Conservation (phyloP, 1,284 basidiomycete genomes). For the Xerocomus cyaneibrunnescens region DNA sequence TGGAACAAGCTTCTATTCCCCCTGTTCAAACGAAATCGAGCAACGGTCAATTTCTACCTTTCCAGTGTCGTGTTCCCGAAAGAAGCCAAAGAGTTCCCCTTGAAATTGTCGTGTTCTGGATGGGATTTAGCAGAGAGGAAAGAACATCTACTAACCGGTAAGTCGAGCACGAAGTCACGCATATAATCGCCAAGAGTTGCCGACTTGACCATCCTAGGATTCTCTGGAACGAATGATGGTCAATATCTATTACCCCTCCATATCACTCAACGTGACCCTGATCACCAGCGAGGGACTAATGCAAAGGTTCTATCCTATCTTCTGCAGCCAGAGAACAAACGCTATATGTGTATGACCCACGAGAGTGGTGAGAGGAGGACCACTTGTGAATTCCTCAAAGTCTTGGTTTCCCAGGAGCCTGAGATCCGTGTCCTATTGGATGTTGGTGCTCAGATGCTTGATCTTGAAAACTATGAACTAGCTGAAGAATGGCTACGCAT, state of each 20-base stretch:
- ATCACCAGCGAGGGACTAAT: conserved; percentile 47
- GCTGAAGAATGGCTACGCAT: conserved; percentile 42
- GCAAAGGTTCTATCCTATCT: conserved; percentile 48
- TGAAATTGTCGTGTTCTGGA: conserved; percentile 47
- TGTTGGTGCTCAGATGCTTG: conserved; percentile 58
- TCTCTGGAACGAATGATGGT: conserved; percentile 59
- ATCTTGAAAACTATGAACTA: conserved; percentile 45
- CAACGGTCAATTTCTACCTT: conserved; percentile 51
- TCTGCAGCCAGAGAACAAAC: conserved; percentile 44
- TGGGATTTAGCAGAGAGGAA: conserved; percentile 52
- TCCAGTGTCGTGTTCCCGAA: conserved; percentile 30
- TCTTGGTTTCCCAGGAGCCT: conserved; percentile 36
- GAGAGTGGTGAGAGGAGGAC: conserved; percentile 25
- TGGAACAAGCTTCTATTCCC: conserved; percentile 35
- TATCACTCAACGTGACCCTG: conserved; percentile 44
- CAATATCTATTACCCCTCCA: conserved; percentile 47
- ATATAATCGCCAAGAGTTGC: not conserved
- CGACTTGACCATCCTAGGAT: conserved; percentile 38
- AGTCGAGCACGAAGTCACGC: not conserved
- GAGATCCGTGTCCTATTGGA: conserved; percentile 50
- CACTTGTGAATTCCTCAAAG: conserved; percentile 37
- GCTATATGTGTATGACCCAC: conserved; percentile 35
- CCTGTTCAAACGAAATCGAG: conserved; percentile 39
- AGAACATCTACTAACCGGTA: conserved; percentile 26
- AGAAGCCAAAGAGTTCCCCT: conserved; percentile 46